These are phyloP conservation scores for Colletotrichum lupini DNA, from an alignment of 2,329 filamentous ascomycete genomes.

Conservation along the genomic window DNA sequence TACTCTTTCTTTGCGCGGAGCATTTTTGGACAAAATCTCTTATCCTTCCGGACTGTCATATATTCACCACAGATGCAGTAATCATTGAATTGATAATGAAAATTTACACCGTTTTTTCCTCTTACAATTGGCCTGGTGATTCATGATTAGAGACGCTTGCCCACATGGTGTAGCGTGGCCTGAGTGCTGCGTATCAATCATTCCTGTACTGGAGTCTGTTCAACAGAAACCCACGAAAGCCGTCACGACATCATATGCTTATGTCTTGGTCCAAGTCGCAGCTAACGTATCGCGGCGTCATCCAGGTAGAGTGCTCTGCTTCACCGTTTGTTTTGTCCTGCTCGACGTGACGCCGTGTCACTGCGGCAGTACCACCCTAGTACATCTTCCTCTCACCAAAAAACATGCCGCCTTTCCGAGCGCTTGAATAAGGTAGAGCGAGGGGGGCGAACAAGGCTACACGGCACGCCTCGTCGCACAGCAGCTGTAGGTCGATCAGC, in stretches of 20 bases:
- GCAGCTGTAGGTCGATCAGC: neutral
- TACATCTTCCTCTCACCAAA: neutral
- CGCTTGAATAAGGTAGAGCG: neutral
- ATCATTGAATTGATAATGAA: conserved; percentile 30
- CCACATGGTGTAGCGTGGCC: neutral
- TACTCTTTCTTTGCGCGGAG: neutral
- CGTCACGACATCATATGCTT: neutral
- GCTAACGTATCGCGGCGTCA: neutral
- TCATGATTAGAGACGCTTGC: neutral
- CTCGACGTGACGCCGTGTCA: neutral
- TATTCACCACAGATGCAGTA: conserved; percentile 29
- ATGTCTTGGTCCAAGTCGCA: neutral
- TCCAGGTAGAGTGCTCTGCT: neutral
- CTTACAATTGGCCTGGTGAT: too few relatives aligned
- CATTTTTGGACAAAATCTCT: conserved; percentile 5
- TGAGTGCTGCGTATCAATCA: neutral
- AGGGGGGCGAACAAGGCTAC: neutral
- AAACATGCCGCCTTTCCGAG: neutral
- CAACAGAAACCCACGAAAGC: neutral
- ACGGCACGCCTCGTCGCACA: neutral
- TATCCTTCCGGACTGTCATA: conserved; percentile 15
- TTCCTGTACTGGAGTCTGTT: neutral
- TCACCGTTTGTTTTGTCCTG: neutral
- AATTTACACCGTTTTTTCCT: neutral
- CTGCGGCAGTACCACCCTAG: neutral